A percentile compares a stretch with the other conserved stretches of the same genome.
These are phyloP conservation scores for Boletus sp. DNA, from an alignment of 768 basidiomycete species.

Conservation along the genomic window DNA sequence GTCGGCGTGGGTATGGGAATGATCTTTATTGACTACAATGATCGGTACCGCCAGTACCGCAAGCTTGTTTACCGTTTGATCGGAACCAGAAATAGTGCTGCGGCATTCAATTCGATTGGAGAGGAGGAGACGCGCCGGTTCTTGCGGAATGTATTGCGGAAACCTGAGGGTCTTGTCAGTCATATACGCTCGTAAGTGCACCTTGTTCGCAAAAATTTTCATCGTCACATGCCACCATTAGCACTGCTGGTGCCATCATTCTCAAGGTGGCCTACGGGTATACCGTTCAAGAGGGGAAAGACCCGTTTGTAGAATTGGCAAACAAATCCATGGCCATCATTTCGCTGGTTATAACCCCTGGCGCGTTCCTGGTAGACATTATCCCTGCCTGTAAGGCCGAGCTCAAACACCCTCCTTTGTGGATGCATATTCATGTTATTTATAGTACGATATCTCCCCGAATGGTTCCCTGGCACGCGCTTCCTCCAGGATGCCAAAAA, in stretches of 20 bases:
- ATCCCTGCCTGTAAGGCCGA: slow-evolving; percentile 18
- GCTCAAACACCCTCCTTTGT: too few relatives aligned
- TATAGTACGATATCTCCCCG: slow-evolving; percentile 30
- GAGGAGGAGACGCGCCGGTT: slow-evolving; percentile 12
- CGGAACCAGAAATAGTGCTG: slow-evolving; percentile 9
- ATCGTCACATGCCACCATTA: not conserved
- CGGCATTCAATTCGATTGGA: slow-evolving; percentile 9
- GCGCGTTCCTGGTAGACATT: slow-evolving; percentile 20
- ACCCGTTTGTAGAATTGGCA: slow-evolving; percentile 35
- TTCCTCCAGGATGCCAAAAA: slow-evolving; percentile 32
- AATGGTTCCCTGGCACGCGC: slow-evolving; percentile 35
- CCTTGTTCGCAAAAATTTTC: not conserved
- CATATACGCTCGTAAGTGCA: slow-evolving; percentile 23
- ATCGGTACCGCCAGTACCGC: slow-evolving; percentile 14
- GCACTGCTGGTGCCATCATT: slow-evolving; percentile 26
- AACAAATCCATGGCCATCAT: slow-evolving; percentile 22
- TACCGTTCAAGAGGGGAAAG: slow-evolving; percentile 31
- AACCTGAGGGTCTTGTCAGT: slow-evolving; percentile 12
- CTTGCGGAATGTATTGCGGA: slow-evolving; percentile 5
- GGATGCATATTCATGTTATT: not conserved
- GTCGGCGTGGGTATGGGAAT: slow-evolving; percentile 12
- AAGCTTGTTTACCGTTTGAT: slow-evolving; percentile 8
- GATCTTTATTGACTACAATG: slow-evolving; percentile 4
- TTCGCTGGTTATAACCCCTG: not conserved
- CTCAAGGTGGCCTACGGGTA: slow-evolving; percentile 42